Evolutionary conservation across 495 filamentous ascomycete genomes (phyloP), one percentile per base, ranked within the genome.

Genomic region (Pseudomonodictys pantanalensis): DNA sequence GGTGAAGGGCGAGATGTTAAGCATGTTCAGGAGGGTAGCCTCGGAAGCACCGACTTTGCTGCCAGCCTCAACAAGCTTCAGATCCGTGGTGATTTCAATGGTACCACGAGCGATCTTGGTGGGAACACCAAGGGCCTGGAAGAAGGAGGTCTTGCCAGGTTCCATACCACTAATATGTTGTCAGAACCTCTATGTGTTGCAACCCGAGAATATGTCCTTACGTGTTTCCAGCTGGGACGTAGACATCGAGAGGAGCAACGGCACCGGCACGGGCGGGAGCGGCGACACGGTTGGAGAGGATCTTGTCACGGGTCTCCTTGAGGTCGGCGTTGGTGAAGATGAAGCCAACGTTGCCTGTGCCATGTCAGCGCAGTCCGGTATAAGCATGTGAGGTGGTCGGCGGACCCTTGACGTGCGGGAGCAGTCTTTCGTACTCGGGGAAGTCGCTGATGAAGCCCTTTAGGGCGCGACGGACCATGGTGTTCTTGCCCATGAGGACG

Each of bases 61-160:
- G 56, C 87, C 87, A 60, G 89, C 85, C 80, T 96, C 90, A 78
- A 97, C 87, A 70, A 99, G 87, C 88, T 96, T 97, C 72, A 99
- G 81, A 72, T 99, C 93, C 69, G 87, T 84, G 52, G 91, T 96
- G 76, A 99, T 99, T 92, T 99, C 93, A 76, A 99, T 97, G 81
- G 93, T 99, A 91, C 93, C 93, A 95, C 93, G 95, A 71, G 93
- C 93, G 79, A 99, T 99, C 89, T 99, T 99, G 82, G 93, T 99
- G 74, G 93, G 93, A 77, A 99, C 90, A 89, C 93, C 93, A 76
- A 99, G 95, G 73, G 93, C 93, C 84, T 99, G 93, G 91, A 99
- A 99, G 91, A 99, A 99, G 69, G 93, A 96, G 69, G 93, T 99
- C 87, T 99, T 99, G 79, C 93, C 93, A 74, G 93, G 93, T 78